Base-by-base conservation (phyloP, 768 basidiomycete genomes). In the Galerina marginata region DNA sequence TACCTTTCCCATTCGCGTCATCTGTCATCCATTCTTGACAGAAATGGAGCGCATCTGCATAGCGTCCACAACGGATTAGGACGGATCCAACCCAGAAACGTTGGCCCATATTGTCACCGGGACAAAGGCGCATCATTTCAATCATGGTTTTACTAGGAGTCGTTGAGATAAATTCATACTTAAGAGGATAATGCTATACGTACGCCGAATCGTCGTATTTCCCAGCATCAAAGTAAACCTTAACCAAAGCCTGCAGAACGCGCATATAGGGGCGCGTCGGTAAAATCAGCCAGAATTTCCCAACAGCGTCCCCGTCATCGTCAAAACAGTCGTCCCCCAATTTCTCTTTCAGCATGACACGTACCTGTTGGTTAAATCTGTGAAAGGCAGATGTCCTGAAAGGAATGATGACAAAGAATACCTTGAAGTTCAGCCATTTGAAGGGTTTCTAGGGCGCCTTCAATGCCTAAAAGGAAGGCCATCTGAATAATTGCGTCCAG, bases 221-320 rank as follows among this genome's bases (percentile, higher is more conserved):
- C 39, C 68, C 62, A 11, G 65, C 68, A 47, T 78, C 75, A 56
- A 76, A 72, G 44, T 75, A 73, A 3, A 76, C 33, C 0, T 75
- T 69, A 0, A 77, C 76, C 9, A 76, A 69, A 1, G 77, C 75
- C 55, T 77, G 74, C 7, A 81, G 67, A 7, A 81, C 70, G 9
- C 80, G 77, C 77, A 82, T 81, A 62, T 82, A 81, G 6, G 79
- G 81, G 0, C 80, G 71, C 6, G 81, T 80, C 59, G 76, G 72
- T 6, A 77, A 44, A 7, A 80, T 66, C 14, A 60, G 59, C 74
- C 75, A 77, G 62, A 79, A 83, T 6, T 66, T 61, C 9, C 78
- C 79, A 5, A 77, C 75, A 25, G 67, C 53, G 7, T 68, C 62
- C 6, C 74, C 65, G n/a, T 65, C 65, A 53, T 78, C 77, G n/a